Evolutionary conservation across 23 red algal genomes (phyloP).

Genomic region (Chondrus crispus): DNA sequence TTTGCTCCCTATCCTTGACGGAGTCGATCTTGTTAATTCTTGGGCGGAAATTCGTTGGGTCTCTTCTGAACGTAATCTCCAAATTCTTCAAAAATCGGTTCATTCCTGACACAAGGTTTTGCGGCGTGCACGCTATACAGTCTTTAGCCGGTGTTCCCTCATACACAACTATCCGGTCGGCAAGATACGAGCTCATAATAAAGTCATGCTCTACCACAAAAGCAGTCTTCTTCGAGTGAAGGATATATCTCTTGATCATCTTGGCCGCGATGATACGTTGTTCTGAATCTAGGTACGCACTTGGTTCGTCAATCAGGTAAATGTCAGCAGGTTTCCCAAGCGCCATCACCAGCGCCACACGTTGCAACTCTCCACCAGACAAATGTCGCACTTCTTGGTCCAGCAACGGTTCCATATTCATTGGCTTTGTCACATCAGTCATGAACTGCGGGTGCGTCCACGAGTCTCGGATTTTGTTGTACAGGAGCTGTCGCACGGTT

Average conservation of each 20-base stretch:
- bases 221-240: slow-evolving; percentile 96
- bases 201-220: slow-evolving; percentile 99
- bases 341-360: slow-evolving; percentile 94
- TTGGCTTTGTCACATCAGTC: slow-evolving; percentile 94
- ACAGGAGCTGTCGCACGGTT: slow-evolving; percentile 91
- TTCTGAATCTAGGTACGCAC: slow-evolving; percentile 97
- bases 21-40: slow-evolving; percentile 96
- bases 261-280: slow-evolving; percentile 96
- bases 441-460: slow-evolving; percentile 95
- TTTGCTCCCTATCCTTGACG: slow-evolving; percentile 97
- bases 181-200: slow-evolving; percentile 97
- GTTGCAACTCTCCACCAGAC: slow-evolving; percentile 97
- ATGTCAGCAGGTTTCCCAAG: slow-evolving; percentile 96
- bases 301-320: slow-evolving; percentile 96
- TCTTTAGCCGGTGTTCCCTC: slow-evolving; percentile 82
- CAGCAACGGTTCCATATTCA: slow-evolving; percentile 84
- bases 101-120: slow-evolving; percentile 89
- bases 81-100: slow-evolving; percentile 90
- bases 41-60: slow-evolving; percentile 95
- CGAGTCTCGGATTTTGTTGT: slow-evolving; percentile 77
- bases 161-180: slow-evolving; percentile 93
- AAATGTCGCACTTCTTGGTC: slow-evolving; percentile 96
- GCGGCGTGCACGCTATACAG: slow-evolving; percentile 75
- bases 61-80: slow-evolving; percentile 96
- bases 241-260: slow-evolving; percentile 97